These are phyloP conservation scores for Pyrenophora tritici-repentis DNA, from an alignment of 2,329 filamentous ascomycete genomes.

Conservation along the genomic window DNA sequence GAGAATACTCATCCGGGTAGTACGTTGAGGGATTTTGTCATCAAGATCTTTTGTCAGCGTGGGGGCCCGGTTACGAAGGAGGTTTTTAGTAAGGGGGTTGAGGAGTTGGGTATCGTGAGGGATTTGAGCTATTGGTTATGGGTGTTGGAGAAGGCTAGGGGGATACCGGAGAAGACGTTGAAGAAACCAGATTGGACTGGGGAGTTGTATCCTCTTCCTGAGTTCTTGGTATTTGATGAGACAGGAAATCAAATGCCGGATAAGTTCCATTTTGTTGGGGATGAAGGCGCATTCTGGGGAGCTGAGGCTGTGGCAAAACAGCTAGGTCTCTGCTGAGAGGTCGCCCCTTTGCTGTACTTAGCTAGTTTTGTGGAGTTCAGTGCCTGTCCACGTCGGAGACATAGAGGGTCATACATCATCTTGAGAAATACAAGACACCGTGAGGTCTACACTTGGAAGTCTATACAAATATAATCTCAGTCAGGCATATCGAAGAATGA, in stretches of 20 bases:
- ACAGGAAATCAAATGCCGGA: constrained; percentile 7
- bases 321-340: no score
- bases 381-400: no score
- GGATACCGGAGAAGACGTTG: background rate
- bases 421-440: no score
- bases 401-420: no score
- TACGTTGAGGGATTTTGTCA: background rate
- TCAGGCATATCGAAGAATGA: no score
- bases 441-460: no score
- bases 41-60: constrained; percentile 3
- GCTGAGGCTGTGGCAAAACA: no score
- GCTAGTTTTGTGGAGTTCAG: no score
- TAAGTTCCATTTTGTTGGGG: constrained; percentile 6
- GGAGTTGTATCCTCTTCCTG: constrained; percentile 4
- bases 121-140: background rate
- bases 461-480: no score
- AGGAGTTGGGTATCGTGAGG: background rate
- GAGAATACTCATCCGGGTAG: background rate
- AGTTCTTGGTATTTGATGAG: constrained; percentile 13
- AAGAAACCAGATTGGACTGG: background rate
- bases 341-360: no score
- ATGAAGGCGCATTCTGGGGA: background rate
- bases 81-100: background rate
- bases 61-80: background rate
- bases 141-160: background rate